Conservation (phyloP, 768 basidiomycete genomes). For the Tephrocybe sp. region DNA sequence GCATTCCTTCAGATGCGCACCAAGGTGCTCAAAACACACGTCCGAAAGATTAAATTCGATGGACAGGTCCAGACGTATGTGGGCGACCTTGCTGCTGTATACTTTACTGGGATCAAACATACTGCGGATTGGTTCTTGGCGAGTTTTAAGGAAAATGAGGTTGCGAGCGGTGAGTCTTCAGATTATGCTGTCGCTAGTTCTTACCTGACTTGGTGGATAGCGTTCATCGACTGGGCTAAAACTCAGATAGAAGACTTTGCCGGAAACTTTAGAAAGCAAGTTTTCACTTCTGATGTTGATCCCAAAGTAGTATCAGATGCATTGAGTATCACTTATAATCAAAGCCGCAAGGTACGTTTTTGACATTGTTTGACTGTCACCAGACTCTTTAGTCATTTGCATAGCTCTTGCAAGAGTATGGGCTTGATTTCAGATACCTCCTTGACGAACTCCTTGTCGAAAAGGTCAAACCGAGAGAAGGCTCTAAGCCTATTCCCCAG, state of each 20-base stretch:
- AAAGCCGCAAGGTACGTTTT: constrained; percentile 75
- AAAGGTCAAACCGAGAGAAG: constrained; percentile 37
- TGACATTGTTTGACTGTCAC: background rate
- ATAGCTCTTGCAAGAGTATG: constrained; percentile 87
- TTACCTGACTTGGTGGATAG: constrained; percentile 37
- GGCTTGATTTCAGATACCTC: constrained; percentile 92
- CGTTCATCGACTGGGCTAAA: constrained; percentile 93
- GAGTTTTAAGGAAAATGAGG: constrained; percentile 93
- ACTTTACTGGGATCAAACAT: constrained; percentile 94
- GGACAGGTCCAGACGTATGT: constrained; percentile 86
- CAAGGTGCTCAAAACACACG: constrained; percentile 68
- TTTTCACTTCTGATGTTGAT: constrained; percentile 81
- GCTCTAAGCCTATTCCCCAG: constrained; percentile 23
- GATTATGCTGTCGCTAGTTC: background rate
- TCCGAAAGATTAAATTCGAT: constrained; percentile 88
- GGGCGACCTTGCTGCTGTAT: constrained; percentile 81
- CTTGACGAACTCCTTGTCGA: constrained; percentile 69
- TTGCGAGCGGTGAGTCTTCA: constrained; percentile 76
- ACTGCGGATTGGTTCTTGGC: constrained; percentile 98
- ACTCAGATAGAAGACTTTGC: constrained; percentile 80
- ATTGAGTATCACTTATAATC: constrained; percentile 67
- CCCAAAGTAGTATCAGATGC: constrained; percentile 73
- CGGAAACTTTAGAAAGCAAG: constrained; percentile 85
- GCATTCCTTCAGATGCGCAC: constrained; percentile 81
- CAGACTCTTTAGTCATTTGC: background rate